phyloP scores from a whole-genome alignment of 805 yeast genomes.

The Saccharomyces kudriavzevii region DNA sequence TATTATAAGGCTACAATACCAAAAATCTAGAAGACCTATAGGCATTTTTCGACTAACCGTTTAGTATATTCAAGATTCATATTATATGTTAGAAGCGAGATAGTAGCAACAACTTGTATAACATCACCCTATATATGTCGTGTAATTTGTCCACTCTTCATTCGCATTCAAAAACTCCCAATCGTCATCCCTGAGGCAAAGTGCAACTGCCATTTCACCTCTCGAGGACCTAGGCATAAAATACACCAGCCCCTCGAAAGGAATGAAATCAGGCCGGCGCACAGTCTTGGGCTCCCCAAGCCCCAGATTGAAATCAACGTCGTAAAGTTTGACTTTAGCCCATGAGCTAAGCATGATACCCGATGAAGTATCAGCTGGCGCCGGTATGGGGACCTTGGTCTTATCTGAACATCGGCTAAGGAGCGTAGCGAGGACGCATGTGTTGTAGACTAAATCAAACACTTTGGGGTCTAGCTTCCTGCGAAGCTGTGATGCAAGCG shows the following conservation, averaged over 20 bases:
- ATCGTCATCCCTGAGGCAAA: not conserved
- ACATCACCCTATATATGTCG: not conserved
- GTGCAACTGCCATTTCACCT: not conserved
- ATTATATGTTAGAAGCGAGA: too few relatives aligned
- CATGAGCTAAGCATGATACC: not conserved
- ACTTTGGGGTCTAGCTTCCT: not conserved
- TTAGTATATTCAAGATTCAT: too few relatives aligned
- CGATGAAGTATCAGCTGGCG: not conserved
- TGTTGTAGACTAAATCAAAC: not conserved
- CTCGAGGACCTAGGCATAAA: not conserved
- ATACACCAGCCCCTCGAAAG: not conserved
- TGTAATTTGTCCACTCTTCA: not conserved
- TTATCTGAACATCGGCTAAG: not conserved
- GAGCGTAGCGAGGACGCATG: not conserved
- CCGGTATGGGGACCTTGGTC: not conserved
- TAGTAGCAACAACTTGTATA: not conserved
- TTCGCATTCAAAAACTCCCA: not conserved
- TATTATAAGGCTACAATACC: too few relatives aligned
- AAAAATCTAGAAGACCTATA: too few relatives aligned
- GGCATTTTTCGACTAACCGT: too few relatives aligned
- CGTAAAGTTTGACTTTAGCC: not conserved
- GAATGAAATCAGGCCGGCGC: not conserved
- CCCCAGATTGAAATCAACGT: not conserved
- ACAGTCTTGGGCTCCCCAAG: not conserved
- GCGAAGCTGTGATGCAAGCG: not conserved